Conservation (phyloP, 2,329 filamentous ascomycete species). For the Neonectria coccinea region DNA sequence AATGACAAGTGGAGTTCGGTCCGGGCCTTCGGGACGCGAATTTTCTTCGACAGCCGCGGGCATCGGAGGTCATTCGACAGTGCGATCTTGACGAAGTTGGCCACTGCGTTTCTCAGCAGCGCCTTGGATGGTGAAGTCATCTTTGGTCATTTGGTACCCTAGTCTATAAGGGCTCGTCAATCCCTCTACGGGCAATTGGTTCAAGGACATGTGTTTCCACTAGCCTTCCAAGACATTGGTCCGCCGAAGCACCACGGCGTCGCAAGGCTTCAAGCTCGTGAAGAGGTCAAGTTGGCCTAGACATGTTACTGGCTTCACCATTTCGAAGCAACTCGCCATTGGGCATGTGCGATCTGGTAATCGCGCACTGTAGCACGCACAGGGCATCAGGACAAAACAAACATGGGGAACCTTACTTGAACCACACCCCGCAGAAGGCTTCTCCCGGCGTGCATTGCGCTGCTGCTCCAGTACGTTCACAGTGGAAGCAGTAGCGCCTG, state of each 20-base stretch:
- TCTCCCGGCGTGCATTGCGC: background rate
- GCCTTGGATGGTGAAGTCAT: background rate
- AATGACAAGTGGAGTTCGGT: conserved; percentile 38
- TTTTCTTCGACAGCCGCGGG: conserved; percentile 30
- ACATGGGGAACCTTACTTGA: conserved; percentile 29
- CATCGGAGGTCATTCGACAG: conserved; percentile 27
- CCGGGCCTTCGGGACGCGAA: conserved; percentile 35
- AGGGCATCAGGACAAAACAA: conserved; percentile 21
- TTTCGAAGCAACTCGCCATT: conserved; percentile 20
- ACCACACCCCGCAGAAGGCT: conserved; percentile 19
- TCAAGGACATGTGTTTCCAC: background rate
- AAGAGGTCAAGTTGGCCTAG: conserved; percentile 36
- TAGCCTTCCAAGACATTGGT: background rate
- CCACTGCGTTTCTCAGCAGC: background rate
- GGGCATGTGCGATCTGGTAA: conserved; percentile 18
- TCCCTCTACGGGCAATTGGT: conserved; percentile 5
- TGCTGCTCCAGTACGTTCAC: background rate
- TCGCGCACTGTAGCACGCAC: conserved; percentile 28
- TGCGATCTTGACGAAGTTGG: conserved; percentile 23
- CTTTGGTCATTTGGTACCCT: conserved; percentile 12
- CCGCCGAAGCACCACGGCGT: background rate
- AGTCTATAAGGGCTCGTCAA: background rate
- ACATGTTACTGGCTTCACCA: conserved; percentile 19
- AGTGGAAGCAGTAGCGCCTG: conserved; percentile 26
- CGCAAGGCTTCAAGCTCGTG: conserved; percentile 22